Evolutionary conservation across 2,329 filamentous ascomycete species (phyloP), one percentile per base, ranked within the genome.

Genomic region (Clarireedia sp.): DNA sequence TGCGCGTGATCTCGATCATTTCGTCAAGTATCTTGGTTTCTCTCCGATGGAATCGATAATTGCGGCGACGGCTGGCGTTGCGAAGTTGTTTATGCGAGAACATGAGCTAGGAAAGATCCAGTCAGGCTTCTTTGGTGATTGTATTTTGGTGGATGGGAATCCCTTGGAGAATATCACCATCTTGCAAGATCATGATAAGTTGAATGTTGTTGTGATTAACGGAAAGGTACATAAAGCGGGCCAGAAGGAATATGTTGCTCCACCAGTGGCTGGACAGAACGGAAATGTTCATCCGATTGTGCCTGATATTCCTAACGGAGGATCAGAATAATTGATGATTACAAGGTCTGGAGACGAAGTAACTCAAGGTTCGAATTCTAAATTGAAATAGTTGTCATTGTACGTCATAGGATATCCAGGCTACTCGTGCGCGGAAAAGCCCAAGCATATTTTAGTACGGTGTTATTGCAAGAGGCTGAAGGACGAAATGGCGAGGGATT

Each of bases 1-100:
- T 59, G 72, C 74, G 0, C 66, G 73, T 1, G 74, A 76, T 56
- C 67, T 75, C 7, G 68, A 68, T 33, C 73, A 75, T 54, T 76
- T 76, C 50, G 68, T 72, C 9, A 72, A 73, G 8, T 62, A 74
- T 1, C 63, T 76, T 3, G 71, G 65, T 3, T 75, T 76, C 59
- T 75, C 73, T 1, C 65, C 72, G 0, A 67, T 69, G 54, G 73
- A 77, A 56, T 59, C 71, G 2, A 69, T 77, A 33, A 68, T 76
- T 23, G 70, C 74, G 1, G 72, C 74, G 0, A 74, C 72, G n/a
- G 38, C 17, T 21, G 38, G 38, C 17, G 40, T 51, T 2, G 24
- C 24, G 12, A 44, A 51, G 7, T 16, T 51, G 14, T 44, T 51
- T 16, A 44, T 51, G 40, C 26, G 26, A 33, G 41, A 37, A 17